phyloP scores from a whole-genome alignment of 164 flowering plant species.

The Houttuynia cordata region DNA sequence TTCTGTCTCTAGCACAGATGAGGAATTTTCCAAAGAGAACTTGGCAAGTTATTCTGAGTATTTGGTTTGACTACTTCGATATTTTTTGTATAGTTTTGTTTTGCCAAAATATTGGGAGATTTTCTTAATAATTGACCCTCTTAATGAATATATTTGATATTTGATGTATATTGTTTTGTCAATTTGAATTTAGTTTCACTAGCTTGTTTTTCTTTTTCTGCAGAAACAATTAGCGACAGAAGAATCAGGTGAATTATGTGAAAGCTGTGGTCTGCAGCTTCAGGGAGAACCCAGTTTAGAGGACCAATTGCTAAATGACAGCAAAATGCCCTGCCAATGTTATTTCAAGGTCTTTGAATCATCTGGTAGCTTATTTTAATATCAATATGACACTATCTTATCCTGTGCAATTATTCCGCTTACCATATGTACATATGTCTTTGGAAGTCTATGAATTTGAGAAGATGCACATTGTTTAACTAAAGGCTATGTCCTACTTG shows the following conservation, averaged over 20 bases:
- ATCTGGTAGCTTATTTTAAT: background rate
- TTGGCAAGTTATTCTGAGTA: background rate
- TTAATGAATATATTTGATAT: no score
- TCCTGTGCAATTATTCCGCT: background rate
- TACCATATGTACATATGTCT: background rate
- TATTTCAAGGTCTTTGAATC: constrained; percentile 58
- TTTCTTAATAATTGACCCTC: no score
- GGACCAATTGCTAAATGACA: constrained; percentile 22
- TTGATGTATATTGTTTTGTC: background rate
- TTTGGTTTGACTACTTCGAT: no score
- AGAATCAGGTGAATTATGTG: constrained; percentile 33
- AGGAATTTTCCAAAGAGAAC: background rate
- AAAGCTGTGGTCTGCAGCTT: constrained; percentile 50
- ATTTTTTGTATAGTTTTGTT: no score
- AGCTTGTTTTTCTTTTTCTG: constrained; percentile 5
- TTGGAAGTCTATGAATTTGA: no score
- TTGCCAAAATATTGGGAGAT: no score
- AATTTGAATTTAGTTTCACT: no score
- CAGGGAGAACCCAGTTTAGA: constrained; percentile 43
- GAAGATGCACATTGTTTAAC: no score
- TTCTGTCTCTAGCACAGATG: background rate
- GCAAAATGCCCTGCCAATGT: constrained; percentile 47
- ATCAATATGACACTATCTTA: background rate
- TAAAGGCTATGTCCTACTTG: no score
- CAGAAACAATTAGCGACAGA: constrained; percentile 32